phyloP scores from a whole-genome alignment of 495 filamentous ascomycete genomes.

The Podospora pseudoanserina region DNA sequence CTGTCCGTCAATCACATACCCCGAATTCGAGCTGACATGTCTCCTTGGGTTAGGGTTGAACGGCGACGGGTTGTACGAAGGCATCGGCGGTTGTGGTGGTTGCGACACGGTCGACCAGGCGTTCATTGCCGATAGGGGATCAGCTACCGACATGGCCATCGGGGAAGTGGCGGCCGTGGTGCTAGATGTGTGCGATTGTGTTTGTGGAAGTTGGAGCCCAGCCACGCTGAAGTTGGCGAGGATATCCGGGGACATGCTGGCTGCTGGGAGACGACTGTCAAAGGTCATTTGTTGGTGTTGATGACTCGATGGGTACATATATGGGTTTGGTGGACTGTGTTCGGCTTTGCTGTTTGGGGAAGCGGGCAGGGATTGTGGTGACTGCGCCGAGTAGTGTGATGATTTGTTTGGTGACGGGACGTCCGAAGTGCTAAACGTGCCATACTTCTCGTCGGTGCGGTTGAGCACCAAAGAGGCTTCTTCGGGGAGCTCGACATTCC shows the following conservation, averaged over 20 bases:
- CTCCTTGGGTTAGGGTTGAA: conserved; percentile 12
- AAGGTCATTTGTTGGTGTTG: conserved; percentile 24
- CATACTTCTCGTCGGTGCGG: conserved; percentile 56
- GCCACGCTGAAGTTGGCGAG: conserved; percentile 19
- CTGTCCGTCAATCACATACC: conserved; percentile 45
- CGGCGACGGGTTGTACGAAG: conserved; percentile 16
- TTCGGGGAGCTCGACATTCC: conserved; percentile 81
- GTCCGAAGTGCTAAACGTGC: conserved; percentile 52
- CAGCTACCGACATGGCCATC: conserved; percentile 24
- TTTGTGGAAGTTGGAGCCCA: conserved; percentile 11
- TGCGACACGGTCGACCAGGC: conserved; percentile 20
- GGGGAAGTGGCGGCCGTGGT: conserved; percentile 18
- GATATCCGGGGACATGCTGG: conserved; percentile 28
- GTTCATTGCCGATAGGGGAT: conserved; percentile 22
- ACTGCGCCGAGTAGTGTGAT: conserved; percentile 20
- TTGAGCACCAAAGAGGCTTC: conserved; percentile 73
- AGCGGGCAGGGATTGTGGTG: conserved; percentile 28
- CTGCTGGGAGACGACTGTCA: conserved; percentile 12
- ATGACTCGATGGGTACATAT: conserved; percentile 19
- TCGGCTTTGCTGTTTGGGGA: conserved; percentile 17
- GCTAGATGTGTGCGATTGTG: conserved; percentile 15
- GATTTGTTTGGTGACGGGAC: conserved; percentile 49
- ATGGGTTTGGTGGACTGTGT: conserved; percentile 27
- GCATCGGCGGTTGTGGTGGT: conserved; percentile 18
- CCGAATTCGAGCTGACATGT: conserved; percentile 16